These are phyloP conservation scores for Hypoxylon cercidicola DNA, from an alignment of 495 filamentous ascomycete genomes.

Conservation along the genomic window DNA sequence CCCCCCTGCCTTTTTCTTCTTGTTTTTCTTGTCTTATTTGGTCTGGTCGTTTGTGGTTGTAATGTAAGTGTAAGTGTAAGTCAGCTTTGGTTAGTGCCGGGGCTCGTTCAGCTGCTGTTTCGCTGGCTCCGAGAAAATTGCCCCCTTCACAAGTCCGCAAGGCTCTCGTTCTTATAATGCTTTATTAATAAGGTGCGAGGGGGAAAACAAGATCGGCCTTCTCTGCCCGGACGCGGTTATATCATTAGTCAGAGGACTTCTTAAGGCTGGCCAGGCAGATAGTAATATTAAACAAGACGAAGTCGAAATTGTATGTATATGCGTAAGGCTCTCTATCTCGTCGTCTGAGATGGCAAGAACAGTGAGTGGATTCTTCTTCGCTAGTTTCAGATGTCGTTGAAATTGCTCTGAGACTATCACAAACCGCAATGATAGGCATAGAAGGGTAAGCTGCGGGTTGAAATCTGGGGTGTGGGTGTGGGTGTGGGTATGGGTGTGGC, in stretches of 20 bases:
- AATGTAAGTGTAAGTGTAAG: conserved; percentile 7
- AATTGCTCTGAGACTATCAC: conserved; percentile 35
- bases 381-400: conserved; percentile 37
- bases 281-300: conserved; percentile 16
- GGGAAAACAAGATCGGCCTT: conserved; percentile 16
- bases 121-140: conserved; percentile 38
- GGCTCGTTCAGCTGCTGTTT: conserved; percentile 34
- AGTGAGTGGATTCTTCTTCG: conserved; percentile 10
- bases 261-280: conserved; percentile 10
- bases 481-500: conserved; percentile 43
- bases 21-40: no score
- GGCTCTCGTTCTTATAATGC: conserved; percentile 30
- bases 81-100: conserved; percentile 27
- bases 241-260: conserved; percentile 23
- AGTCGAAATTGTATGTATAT: conserved; percentile 12
- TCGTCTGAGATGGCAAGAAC: conserved; percentile 11
- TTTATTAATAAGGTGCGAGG: conserved; percentile 29
- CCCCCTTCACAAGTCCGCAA: conserved; percentile 39
- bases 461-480: conserved; percentile 49
- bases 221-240: conserved; percentile 15
- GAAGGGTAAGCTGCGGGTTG: conserved; percentile 43
- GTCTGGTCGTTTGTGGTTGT: no score
- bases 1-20: no score
- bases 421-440: conserved; percentile 41
- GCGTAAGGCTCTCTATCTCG: conserved; percentile 20